Base-by-base conservation (phyloP, 306 rosid species). In the Luffa aegyptiaca region DNA sequence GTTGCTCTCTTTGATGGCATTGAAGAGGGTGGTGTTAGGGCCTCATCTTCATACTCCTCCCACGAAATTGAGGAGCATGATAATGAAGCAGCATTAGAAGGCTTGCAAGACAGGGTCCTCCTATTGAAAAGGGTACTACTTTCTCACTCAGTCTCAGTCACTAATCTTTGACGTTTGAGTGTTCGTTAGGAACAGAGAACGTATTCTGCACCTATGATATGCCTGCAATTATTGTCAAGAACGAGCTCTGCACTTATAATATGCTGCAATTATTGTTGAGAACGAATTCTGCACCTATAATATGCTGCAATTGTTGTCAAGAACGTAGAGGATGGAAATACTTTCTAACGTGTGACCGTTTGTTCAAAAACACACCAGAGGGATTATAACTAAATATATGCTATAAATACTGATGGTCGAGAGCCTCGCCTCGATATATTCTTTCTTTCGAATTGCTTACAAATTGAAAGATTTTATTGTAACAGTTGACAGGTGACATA, bases 11-110 rank as follows among this genome's bases (percentile, higher is more conserved):
- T 86, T 31, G 92, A 88, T 78, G 92, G 88, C 79, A 88, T 88
- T 55, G 92, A 88, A 84, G 92, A 88, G 84, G 92, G 92, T 70
- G 92, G 90, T 82, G 83, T 88, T 17, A 81, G 90, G 80, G 86
- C 90, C 41, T 81, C 92, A 35, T 79, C 90, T 4, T 86, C 90
- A 48, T 88, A 88, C 82, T 85, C 87, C 70, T 85, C 87, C 76
- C 97, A 94, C 85, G 98, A 94, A 88, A 94, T 94, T 69, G 96
- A 92, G 85, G 98, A 94, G 82, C 98, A 92, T 10, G 96, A 90
- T 63, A 94, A 94, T 79, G 98, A 92, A 74, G 83, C 87, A 76
- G 96, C 93, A 70, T 51, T 94, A 75, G 97, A 90, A 21, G 98
- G 97, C 80, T 84, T 94, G 87, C 98, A 94, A 82, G 98, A 92